Evolutionary conservation across 305 asterid species (phyloP), one percentile per base, ranked within the genome.

Genomic region (Fraxinus dipetala): DNA sequence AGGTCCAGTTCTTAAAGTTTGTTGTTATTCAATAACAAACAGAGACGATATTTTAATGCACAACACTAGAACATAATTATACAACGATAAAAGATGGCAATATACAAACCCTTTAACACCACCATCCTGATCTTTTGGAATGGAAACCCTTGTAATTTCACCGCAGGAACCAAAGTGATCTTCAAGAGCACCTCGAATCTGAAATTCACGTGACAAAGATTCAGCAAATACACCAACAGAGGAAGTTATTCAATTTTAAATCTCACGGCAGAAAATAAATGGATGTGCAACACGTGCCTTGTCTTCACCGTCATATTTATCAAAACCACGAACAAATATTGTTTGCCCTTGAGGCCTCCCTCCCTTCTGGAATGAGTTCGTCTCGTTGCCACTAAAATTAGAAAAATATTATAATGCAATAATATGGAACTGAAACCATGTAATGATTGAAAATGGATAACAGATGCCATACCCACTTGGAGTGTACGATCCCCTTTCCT

Each of bases 141-240:
- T 70, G 34, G 93, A 86, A 40, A 92, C 83, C 79, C 91, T 88
- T 26, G 89, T 83, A 70, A 95, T 91, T 85, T 91, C 95, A 59
- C 99, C 99, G 79, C 98, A 95, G 73, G 88, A 78, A 63, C 90
- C 89, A 85, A 95, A 95, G 88, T 90, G 95, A 48, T 87, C 91
- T 79, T 90, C 85, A 51, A 95, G 88, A 34, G 90, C 84, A 72
- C 84, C 87, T 90, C 87, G 91, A 75, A 90, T 85, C 99, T 95
- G 96, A 54, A 83, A 74, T 6, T 73, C 14, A 69, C 38, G 43
- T 34, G 18, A 43, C 24, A 1, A 1, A 22, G 73, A 28, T 4
- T 76, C 38, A 78, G 74, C 8, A 28, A 34, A 78, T 3, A 51
- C n/a, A 38, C 5, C 2, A 22, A 59, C 51, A 22, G 2, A 38